These are phyloP conservation scores for Castanopsis chinensis DNA, from an alignment of 306 rosid genomes.

Conservation along the genomic window DNA sequence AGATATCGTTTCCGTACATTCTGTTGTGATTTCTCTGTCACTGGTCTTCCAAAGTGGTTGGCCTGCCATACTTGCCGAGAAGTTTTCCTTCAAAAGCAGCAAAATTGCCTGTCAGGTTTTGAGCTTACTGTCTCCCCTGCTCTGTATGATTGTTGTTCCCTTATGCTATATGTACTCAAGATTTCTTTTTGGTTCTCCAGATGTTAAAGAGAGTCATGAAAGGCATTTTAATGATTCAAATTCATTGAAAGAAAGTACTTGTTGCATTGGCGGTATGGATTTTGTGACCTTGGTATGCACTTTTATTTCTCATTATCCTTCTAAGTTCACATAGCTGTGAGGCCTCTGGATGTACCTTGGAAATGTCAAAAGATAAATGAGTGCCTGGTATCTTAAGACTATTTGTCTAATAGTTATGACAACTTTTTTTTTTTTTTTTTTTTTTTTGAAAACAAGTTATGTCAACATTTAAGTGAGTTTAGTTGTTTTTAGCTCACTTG, in stretches of 20 bases:
- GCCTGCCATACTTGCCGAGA: conserved; percentile 56
- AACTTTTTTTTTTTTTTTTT: not conserved
- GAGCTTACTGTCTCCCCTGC: conserved; percentile 16
- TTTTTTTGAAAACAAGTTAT: not conserved
- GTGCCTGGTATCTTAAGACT: not conserved
- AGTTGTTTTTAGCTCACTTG: not conserved
- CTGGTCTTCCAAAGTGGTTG: conserved; percentile 70
- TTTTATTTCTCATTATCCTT: conserved; percentile 21
- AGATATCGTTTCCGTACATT: conserved; percentile 60
- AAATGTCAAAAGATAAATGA: not conserved
- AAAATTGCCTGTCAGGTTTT: conserved; percentile 46
- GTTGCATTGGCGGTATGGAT: conserved; percentile 82
- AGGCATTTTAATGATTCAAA: conserved; percentile 8
- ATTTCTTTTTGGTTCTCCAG: conserved; percentile 31
- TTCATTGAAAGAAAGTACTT: conserved; percentile 33
- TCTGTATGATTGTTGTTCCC: not conserved
- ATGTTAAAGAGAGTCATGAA: conserved; percentile 30
- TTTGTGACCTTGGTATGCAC: conserved; percentile 72
- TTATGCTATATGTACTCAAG: conserved; percentile 6
- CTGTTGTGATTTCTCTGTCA: conserved; percentile 63
- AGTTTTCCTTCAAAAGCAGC: conserved; percentile 19
- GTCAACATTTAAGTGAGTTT: not conserved
- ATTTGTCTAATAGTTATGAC: not conserved
- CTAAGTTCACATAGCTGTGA: conserved; percentile 7
- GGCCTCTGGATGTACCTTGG: conserved; percentile 4